Base-by-base conservation (phyloP, 129 eudicot genomes). In the Lonicera japonica region DNA sequence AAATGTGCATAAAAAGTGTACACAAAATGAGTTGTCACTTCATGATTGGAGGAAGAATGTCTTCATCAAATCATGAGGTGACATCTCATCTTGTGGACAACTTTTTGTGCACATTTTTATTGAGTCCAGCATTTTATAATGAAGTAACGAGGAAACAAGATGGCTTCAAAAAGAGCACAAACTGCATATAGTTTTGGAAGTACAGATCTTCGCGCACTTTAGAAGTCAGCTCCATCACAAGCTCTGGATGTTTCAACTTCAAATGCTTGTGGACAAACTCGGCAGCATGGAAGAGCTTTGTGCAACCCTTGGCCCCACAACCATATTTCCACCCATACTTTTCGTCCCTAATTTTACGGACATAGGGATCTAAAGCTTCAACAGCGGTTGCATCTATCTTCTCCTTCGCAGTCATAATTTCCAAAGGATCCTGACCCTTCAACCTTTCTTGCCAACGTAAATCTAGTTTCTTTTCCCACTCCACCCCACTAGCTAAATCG, bases 271-370 rank as follows among this genome's bases (percentile, higher is more conserved):
- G 92, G 21, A 94, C 99, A 69, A 82, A 94, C 75, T 94, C 99
- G 10, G 99, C 66, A 58, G 99, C 99, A 85, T 94, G 99, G 61
- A 94, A 94, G 16, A 94, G 92, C 65, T 94, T 94, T 36, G 99
- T 94, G 59, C 99, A 94, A 25, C 99, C 94, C 73, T 94, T 94
- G 9, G 96, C 99, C 56, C 99, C 99, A 73, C 99, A 94, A 36
- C 99, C 96, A 73, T 94, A 94, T 74, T 94, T 94, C 99, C 99
- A 94, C 10, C 99, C 99, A 54, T 94, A 94, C 62, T 94, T 94
- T 60, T 94, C 99, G 70, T 94, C 99, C 61, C 95, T 88, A 61
- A 94, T 88, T 73, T 94, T 94, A 19, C 99, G 83, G 51, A 94
- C 99, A 73, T 80, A 80, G 5, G 99, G 99, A 70, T 94, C 96